These are phyloP conservation scores for Candida andamanensis DNA, from an alignment of 805 yeast genomes.

Conservation along the genomic window DNA sequence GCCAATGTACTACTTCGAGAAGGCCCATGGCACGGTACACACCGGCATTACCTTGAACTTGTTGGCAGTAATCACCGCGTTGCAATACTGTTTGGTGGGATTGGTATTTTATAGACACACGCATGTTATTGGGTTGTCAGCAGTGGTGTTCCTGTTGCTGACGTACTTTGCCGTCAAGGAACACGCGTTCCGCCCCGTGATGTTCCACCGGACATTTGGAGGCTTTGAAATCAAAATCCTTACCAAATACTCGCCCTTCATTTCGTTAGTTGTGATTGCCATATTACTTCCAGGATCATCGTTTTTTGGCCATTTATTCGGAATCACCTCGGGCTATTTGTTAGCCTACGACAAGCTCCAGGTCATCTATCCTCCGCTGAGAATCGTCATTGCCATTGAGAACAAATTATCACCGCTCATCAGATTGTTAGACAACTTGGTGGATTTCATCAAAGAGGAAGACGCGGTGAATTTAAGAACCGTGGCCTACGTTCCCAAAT, in stretches of 20 bases:
- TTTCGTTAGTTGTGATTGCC: conserved; percentile 44
- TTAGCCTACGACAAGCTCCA: conserved; percentile 54
- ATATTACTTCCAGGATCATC: conserved; percentile 61
- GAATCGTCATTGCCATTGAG: conserved; percentile 63
- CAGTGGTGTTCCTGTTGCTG: conserved; percentile 65
- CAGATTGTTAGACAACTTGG: conserved; percentile 45
- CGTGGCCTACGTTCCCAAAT: conserved; percentile 24
- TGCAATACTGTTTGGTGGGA: conserved; percentile 54
- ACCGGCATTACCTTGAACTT: conserved; percentile 77
- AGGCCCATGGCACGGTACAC: conserved; percentile 73
- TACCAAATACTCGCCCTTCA: conserved; percentile 54
- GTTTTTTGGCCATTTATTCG: conserved; percentile 70
- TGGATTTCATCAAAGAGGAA: conserved; percentile 56
- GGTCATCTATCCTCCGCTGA: conserved; percentile 61
- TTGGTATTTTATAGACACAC: conserved; percentile 45
- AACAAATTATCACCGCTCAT: conserved; percentile 46
- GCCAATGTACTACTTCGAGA: conserved; percentile 63
- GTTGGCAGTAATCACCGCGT: conserved; percentile 63
- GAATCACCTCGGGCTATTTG: conserved; percentile 60
- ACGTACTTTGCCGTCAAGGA: conserved; percentile 54
- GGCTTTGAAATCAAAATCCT: conserved; percentile 41
- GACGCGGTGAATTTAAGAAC: conserved; percentile 48
- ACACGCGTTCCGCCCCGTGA: conserved; percentile 34
- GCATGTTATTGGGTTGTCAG: conserved; percentile 65
- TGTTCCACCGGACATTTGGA: conserved; percentile 19